Conservation (phyloP, 805 yeast genomes). For the Clavispora vitiphila region DNA sequence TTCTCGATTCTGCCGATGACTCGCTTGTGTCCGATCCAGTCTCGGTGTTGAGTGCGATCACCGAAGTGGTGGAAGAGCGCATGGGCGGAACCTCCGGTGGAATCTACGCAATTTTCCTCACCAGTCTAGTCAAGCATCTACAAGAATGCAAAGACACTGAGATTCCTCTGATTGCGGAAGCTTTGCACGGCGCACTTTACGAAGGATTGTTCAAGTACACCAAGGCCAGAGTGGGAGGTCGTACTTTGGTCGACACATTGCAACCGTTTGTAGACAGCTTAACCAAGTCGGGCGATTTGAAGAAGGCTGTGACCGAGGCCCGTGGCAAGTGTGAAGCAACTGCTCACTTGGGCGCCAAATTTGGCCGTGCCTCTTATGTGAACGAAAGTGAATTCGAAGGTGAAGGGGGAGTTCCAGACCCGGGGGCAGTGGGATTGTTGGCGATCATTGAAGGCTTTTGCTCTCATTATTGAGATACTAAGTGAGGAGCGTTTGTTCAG, state of each 20-base stretch:
- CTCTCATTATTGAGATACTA: constrained; percentile 1
- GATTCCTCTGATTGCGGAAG: constrained; percentile 36
- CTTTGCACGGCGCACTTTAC: constrained; percentile 53
- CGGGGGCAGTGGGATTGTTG: constrained; percentile 88
- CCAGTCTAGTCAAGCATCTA: constrained; percentile 60
- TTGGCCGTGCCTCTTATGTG: constrained; percentile 93
- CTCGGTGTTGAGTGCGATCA: constrained; percentile 60
- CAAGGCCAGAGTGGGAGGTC: constrained; percentile 81
- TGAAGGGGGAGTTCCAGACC: constrained; percentile 82
- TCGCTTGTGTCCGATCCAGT: constrained; percentile 43
- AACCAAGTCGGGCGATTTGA: constrained; percentile 44
- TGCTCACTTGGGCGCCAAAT: constrained; percentile 69
- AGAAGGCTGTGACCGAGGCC: constrained; percentile 65
- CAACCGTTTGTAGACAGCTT: constrained; percentile 79
- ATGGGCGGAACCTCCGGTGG: constrained; percentile 99
- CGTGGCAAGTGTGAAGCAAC: constrained; percentile 73
- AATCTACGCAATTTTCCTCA: constrained; percentile 75
- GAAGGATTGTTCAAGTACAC: constrained; percentile 80
- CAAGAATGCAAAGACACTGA: constrained; percentile 31
- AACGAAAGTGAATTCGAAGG: constrained; percentile 51
- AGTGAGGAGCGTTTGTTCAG: not conserved
- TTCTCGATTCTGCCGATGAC: constrained; percentile 37
- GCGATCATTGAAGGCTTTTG: constrained; percentile 47
- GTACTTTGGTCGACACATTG: constrained; percentile 84
- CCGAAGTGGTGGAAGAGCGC: constrained; percentile 79